Evolutionary conservation across 2,329 filamentous ascomycete species (phyloP).

Genomic region (Leptosphaerulina australis): DNA sequence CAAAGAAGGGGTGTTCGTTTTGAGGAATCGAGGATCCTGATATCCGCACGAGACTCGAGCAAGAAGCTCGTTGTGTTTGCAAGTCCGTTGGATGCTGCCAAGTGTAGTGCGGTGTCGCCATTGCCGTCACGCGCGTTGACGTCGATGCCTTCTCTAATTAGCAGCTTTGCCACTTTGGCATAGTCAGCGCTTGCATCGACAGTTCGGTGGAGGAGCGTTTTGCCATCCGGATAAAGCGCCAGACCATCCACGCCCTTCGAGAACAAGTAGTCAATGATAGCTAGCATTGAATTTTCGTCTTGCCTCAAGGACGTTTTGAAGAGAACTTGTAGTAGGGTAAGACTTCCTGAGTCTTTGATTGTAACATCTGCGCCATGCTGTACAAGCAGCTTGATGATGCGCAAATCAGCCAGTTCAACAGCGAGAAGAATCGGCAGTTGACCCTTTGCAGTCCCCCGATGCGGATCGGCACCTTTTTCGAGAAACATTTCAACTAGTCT

Average conservation of each 20-base stretch:
- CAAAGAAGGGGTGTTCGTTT: slow-evolving; percentile 41
- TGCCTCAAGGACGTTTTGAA: slow-evolving; percentile 7
- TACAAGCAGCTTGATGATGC: slow-evolving; percentile 36
- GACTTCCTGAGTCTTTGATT: slow-evolving; percentile 28
- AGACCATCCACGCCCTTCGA: slow-evolving; percentile 31
- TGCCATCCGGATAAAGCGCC: slow-evolving; percentile 35
- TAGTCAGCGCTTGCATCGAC: slow-evolving; percentile 26
- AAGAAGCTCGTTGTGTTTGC: slow-evolving; percentile 26
- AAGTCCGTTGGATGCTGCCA: slow-evolving; percentile 39
- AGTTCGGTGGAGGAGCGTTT: slow-evolving; percentile 39
- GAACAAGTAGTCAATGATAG: slow-evolving; percentile 33
- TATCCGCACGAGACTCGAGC: slow-evolving; percentile 33
- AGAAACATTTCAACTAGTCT: slow-evolving; percentile 40
- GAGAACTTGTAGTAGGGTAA: slow-evolving; percentile 35
- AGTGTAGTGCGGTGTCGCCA: slow-evolving; percentile 39
- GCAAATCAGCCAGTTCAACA: slow-evolving; percentile 31
- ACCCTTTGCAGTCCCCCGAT: slow-evolving; percentile 31
- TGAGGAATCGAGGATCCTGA: slow-evolving; percentile 28
- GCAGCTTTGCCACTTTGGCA: slow-evolving; percentile 27
- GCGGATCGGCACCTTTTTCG: slow-evolving; percentile 39
- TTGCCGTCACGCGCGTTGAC: slow-evolving; percentile 31
- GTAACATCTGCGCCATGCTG: slow-evolving; percentile 39
- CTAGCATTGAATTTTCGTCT: background rate
- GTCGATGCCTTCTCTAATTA: slow-evolving; percentile 32
- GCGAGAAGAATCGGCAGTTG: slow-evolving; percentile 39